Percentiles rank a stretch among this genome's conserved stretches.
phyloP scores from a whole-genome alignment of 1,139 yeast genomes.

The Taphrina populina region DNA sequence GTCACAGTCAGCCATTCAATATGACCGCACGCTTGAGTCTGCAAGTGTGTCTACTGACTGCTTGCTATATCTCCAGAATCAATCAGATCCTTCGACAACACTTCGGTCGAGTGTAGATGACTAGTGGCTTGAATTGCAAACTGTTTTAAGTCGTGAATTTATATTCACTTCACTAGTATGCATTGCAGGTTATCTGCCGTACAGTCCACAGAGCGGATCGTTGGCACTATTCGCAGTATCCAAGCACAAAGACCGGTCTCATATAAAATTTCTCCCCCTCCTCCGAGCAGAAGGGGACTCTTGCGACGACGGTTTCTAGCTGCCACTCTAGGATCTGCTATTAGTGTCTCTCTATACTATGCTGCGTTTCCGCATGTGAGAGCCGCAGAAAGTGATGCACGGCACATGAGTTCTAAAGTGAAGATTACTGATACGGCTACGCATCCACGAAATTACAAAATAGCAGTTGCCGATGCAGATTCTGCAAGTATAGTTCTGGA shows the following conservation, averaged over 20 bases:
- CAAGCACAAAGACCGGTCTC: not conserved
- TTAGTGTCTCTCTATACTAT: not conserved
- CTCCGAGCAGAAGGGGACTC: not conserved
- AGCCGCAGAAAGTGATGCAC: not conserved
- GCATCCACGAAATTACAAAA: conserved; percentile 30
- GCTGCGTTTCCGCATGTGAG: conserved; percentile 2
- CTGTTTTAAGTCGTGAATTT: too few relatives aligned
- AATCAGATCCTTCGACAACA: too few relatives aligned
- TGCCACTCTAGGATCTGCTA: not conserved
- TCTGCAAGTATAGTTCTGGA: conserved; percentile 14
- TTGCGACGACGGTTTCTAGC: not conserved
- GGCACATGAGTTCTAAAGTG: conserved; percentile 6
- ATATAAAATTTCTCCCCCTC: not conserved
- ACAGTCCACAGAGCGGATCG: too few relatives aligned
- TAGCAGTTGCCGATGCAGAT: conserved; percentile 12
- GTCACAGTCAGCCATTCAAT: too few relatives aligned
- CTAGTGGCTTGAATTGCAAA: too few relatives aligned
- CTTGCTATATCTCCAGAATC: too few relatives aligned
- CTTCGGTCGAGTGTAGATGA: too few relatives aligned
- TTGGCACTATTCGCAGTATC: too few relatives aligned
- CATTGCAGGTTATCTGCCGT: too few relatives aligned
- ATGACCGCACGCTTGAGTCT: too few relatives aligned
- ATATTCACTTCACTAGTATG: too few relatives aligned
- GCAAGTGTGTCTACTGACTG: too few relatives aligned
- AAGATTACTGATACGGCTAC: conserved; percentile 18